These are phyloP conservation scores for Gaertneriomyces semiglobifer DNA, from an alignment of 192 early-diverging fungal species.

Conservation along the genomic window DNA sequence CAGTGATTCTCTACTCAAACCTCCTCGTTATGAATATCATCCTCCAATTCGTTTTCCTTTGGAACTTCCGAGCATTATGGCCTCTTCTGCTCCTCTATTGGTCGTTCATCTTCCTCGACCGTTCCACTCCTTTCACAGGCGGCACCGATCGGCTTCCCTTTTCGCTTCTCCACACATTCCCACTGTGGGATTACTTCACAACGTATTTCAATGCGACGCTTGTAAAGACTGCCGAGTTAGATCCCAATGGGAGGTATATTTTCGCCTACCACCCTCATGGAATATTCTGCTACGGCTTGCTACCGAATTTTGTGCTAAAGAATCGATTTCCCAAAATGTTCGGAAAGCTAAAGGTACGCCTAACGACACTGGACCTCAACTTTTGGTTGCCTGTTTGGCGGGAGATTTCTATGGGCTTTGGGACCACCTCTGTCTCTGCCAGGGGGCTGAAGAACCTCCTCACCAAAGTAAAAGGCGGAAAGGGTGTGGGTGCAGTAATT, in stretches of 20 bases:
- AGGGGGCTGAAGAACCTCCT: slow-evolving; percentile 24
- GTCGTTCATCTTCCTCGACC: slow-evolving; percentile 6
- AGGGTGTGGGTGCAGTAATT: slow-evolving; percentile 20
- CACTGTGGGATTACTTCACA: not conserved
- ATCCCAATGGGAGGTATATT: slow-evolving; percentile 78
- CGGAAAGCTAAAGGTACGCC: slow-evolving; percentile 15
- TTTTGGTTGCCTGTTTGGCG: slow-evolving; percentile 31
- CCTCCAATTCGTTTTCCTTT: not conserved
- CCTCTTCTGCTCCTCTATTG: slow-evolving; percentile 14
- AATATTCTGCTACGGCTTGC: slow-evolving; percentile 26
- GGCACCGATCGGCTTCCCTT: slow-evolving; percentile 16
- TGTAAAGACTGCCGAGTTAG: slow-evolving; percentile 78
- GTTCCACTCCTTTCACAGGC: slow-evolving; percentile 18
- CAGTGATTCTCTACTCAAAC: too few species aligned
- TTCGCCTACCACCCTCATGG: slow-evolving; percentile 89
- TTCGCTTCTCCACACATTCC: not conserved
- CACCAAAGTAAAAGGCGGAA: slow-evolving; percentile 12
- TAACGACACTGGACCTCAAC: slow-evolving; percentile 27
- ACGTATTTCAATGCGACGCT: slow-evolving; percentile 72
- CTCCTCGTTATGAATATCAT: too few species aligned
- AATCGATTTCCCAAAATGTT: not conserved
- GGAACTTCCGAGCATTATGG: slow-evolving; percentile 17
- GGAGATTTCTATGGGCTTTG: slow-evolving; percentile 25
- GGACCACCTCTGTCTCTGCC: slow-evolving; percentile 14
- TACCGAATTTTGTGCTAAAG: not conserved